Evolutionary conservation across 1,284 basidiomycete genomes (phyloP), one percentile per base, ranked within the genome.

Genomic region (Cryptococcus sp.): DNA sequence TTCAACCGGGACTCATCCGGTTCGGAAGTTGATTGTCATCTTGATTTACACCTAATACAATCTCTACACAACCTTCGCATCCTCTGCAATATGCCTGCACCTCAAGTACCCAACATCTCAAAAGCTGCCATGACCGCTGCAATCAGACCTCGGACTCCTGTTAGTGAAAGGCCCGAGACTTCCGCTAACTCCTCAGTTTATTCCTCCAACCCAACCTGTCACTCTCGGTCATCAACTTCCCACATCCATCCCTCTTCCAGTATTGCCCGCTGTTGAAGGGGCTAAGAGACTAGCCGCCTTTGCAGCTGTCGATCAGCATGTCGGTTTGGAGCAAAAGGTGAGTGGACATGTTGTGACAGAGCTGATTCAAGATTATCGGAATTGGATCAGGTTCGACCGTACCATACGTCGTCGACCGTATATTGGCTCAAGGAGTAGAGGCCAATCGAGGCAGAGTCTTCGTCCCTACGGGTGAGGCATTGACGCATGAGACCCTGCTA

Each of bases 331-430:
- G 64, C 87, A 97, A 78, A 86, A 86, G 79, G 90, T 90, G 66
- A 65, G 84, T 77, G 50, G 57, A 4, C 33, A 10, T n/a, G 38
- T 3, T n/a, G 13, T 13, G 10, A 5, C 56, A 4, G 31, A 44
- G 31, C 23, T 13, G 36, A 42, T 30, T 23, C 8, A 60, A 92
- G 90, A 80, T 93, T 56, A 90, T 95, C 60, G 92, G 91, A 33
- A 89, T 96, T 65, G 92, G 92, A 49, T 92, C 87, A 58, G 90
- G 95, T 35, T 96, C 93, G 1, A 99, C 96, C 0, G 95, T 99
- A 0, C 94, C 94, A 1, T 98, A 96, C 72, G 94, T 97, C 53
- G 93, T 98, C 38, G 94, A 98, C 68, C 83, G 94, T 43, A 95
- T 98, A 58, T 82, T 92, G 6, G 83, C 88, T 61, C 93, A 97